phyloP scores from a whole-genome alignment of 1,284 basidiomycete genomes.

The Earliella scabrosa region DNA sequence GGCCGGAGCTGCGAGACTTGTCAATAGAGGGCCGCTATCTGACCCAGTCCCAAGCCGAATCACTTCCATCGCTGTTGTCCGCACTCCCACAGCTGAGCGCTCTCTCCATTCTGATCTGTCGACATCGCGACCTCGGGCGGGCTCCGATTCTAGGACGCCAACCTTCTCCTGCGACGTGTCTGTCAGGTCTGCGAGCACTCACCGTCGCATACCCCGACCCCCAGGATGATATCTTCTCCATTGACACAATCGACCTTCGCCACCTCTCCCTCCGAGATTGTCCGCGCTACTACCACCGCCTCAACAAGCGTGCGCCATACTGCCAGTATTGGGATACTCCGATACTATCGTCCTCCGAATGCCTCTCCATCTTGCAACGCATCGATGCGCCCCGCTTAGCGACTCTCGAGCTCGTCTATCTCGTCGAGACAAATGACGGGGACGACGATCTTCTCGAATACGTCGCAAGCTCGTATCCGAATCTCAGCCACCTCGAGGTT shows the following conservation, averaged over 20 bases:
- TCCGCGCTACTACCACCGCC: background rate
- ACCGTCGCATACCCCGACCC: constrained; percentile 2
- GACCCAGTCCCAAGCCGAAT: background rate
- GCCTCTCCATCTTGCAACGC: background rate
- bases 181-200: background rate
- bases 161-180: background rate
- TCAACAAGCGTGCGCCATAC: background rate
- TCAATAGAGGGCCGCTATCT: background rate
- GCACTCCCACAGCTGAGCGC: background rate
- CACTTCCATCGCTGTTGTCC: background rate
- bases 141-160: background rate
- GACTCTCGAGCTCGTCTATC: constrained; percentile 18
- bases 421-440: background rate
- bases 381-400: background rate
- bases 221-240: background rate
- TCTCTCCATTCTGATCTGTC: background rate
- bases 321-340: background rate
- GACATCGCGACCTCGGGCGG: background rate
- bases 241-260: background rate
- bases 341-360: background rate
- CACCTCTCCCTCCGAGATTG: constrained; percentile 2
- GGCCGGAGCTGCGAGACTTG: background rate
- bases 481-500: background rate
- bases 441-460: background rate
- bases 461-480: background rate